These are phyloP conservation scores for Hypoxylon sp. DNA, from an alignment of 2,329 filamentous ascomycete genomes.

Conservation along the genomic window DNA sequence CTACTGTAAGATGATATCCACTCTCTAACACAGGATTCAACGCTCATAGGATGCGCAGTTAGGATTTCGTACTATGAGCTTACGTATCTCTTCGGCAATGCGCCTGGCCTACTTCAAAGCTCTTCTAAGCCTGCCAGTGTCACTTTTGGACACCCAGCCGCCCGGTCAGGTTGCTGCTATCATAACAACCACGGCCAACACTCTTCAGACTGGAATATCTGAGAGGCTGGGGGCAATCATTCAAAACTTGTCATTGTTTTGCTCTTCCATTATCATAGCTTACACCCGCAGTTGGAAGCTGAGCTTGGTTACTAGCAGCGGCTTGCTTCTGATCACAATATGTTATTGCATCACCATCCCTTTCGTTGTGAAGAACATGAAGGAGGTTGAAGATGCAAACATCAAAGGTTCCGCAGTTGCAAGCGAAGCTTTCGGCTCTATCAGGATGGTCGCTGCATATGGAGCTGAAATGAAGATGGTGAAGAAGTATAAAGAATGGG, in stretches of 20 bases:
- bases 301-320: conserved; percentile 69
- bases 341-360: conserved; percentile 66
- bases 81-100: conserved; percentile 70
- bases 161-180: conserved; percentile 71
- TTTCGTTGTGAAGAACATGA: conserved; percentile 67
- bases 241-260: conserved; percentile 66
- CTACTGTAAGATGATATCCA: conserved; percentile 59
- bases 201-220: conserved; percentile 72
- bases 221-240: conserved; percentile 71
- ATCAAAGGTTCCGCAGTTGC: conserved; percentile 70
- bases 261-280: conserved; percentile 67
- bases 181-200: conserved; percentile 73
- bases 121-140: conserved; percentile 74
- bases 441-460: conserved; percentile 73
- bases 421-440: conserved; percentile 70
- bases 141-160: conserved; percentile 74
- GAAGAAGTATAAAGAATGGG: conserved; percentile 66
- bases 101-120: conserved; percentile 74
- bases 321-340: conserved; percentile 68
- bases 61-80: conserved; percentile 71
- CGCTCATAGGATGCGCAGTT: conserved; percentile 56
- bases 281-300: conserved; percentile 71
- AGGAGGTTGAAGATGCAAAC: conserved; percentile 65
- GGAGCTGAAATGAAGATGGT: conserved; percentile 69
- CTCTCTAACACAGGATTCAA: background rate